Base-by-base conservation (phyloP, 2,329 filamentous ascomycete species). In the Hymenoscyphus scutula region DNA sequence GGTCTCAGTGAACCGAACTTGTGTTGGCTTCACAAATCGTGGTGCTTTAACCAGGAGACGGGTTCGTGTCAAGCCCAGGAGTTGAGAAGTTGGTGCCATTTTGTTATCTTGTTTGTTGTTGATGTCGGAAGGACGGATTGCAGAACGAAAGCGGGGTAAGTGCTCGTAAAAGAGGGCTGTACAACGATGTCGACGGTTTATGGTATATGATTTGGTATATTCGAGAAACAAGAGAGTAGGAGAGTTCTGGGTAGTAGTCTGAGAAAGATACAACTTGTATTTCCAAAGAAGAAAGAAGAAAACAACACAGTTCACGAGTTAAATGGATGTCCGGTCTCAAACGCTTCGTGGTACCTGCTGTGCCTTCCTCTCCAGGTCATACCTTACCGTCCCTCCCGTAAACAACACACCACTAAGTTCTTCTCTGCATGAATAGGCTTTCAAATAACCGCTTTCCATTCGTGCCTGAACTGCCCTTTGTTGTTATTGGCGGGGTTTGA, bases 41-140 rank as follows among this genome's bases (percentile, higher is more conserved):
- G 23, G 65, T 25, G 54, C 58, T 53, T 63, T 64, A 5, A 34
- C 30, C 3, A 57, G 23, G 27, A 65, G 27, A 37, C 56, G 61
- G 34, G 61, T 66, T 38, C 65, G 63, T 11, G 65, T 62, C 38
- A 67, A 64, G 38, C 41, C 45, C 8, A 53, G 27, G 57, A 59
- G 57, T 15, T 53, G 57, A 17, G 41, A 19, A n/a, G 62, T 54
- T 54, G 62, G 59, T 53, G 53, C 19, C 29, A 37, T 59, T 8
- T 38, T 41, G 59, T 38, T 27, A 2, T 27, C 32, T n/a, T n/a
- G n/a, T 7, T 27, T 38, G 55, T 41, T 38, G 55, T 38, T 57
- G 55, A 41, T 23, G 11, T 19, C 19, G 34, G 30, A 34, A 38
- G 55, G 32, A 57, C 13, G 30, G 30, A 27, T 19, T 19, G 17